Evolutionary conservation across 805 yeast genomes (phyloP), one percentile per base, ranked within the genome.

Genomic region (Yamadazyma laniorum): DNA sequence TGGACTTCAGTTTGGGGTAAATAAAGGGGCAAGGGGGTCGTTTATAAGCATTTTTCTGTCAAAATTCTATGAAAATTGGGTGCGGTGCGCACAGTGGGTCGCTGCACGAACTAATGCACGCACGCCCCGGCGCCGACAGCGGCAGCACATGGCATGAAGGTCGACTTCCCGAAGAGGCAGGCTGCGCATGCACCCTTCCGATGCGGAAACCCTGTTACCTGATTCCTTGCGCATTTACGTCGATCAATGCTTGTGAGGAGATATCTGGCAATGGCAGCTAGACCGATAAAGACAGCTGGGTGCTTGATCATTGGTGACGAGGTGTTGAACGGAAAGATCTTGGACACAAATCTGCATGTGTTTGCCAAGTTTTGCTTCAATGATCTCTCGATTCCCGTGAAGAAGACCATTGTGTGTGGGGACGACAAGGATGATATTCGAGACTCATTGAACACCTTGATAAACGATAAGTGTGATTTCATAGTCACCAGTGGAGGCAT

Each of bases 251-350:
- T 18, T 34, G 14, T 18, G 7, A 34, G 25, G 14, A 25, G 23
- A 9, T 13, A 15, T 25, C 17, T 34, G 12, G 25, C 29, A 11
- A 34, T 34, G 25, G 23, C 25, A 15, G 11, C 12, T 12, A 23
- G 26, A 11, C 40, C 44, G 0, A 39, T 48, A 3, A 39, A 18
- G 32, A 56, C 65, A 2, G 76, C 79, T 1, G 79, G 77, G 2
- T 72, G 77, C 45, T 63, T 77, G 37, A 78, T 82, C 29, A 88
- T 88, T 35, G 96, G 96, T 4, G 96, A 88, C 59, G 96, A 88
- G 60, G 83, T 88, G 2, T 73, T 88, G 40, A 88, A 86, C 49
- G 95, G 95, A 5, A 88, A 88, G 60, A 86, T 88, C 44, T 61
- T 69, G 4, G 96, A 88, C 52, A 77, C 91, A 2, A 88, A 88